Evolutionary conservation across 2,329 filamentous ascomycete species (phyloP).

Genomic region (Boeremia exigua): DNA sequence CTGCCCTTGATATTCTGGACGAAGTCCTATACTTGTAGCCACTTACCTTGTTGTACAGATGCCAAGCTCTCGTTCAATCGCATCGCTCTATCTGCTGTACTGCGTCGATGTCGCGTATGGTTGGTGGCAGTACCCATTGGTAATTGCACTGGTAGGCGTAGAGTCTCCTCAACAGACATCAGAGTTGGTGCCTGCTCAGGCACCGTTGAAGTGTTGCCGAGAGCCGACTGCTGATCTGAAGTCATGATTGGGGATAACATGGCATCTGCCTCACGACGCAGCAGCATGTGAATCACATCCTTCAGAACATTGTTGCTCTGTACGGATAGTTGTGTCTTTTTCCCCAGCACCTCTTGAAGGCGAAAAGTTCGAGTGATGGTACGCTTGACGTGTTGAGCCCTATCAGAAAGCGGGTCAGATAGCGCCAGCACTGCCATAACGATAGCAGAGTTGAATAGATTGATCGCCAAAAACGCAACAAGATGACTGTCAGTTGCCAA

Average conservation of each 20-base stretch:
- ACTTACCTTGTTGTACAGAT: slow-evolving; percentile 20
- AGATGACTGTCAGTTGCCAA: slow-evolving; percentile 52
- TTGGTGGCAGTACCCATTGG: background rate
- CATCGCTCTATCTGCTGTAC: slow-evolving; percentile 5
- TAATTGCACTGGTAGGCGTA: slow-evolving; percentile 20
- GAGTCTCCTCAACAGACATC: slow-evolving; percentile 22
- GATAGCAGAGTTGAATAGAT: slow-evolving; percentile 54
- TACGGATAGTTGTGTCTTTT: slow-evolving; percentile 19
- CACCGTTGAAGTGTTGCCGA: background rate
- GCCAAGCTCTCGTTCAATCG: slow-evolving; percentile 22
- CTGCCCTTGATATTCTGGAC: too few species aligned
- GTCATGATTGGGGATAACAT: slow-evolving; percentile 15
- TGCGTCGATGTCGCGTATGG: background rate
- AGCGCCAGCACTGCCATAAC: slow-evolving; percentile 53
- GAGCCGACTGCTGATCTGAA: background rate
- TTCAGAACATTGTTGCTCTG: slow-evolving; percentile 24
- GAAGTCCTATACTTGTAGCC: too few species aligned
- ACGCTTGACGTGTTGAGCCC: slow-evolving; percentile 52
- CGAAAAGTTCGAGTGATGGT: slow-evolving; percentile 52
- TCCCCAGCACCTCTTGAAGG: slow-evolving; percentile 45
- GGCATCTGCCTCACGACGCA: slow-evolving; percentile 22
- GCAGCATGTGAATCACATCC: slow-evolving; percentile 22
- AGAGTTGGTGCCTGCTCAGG: background rate
- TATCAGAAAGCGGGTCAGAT: slow-evolving; percentile 51
- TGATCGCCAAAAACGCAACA: slow-evolving; percentile 54